Conservation (phyloP, 106 monocot species). For the Dendrobium huoshanense region DNA sequence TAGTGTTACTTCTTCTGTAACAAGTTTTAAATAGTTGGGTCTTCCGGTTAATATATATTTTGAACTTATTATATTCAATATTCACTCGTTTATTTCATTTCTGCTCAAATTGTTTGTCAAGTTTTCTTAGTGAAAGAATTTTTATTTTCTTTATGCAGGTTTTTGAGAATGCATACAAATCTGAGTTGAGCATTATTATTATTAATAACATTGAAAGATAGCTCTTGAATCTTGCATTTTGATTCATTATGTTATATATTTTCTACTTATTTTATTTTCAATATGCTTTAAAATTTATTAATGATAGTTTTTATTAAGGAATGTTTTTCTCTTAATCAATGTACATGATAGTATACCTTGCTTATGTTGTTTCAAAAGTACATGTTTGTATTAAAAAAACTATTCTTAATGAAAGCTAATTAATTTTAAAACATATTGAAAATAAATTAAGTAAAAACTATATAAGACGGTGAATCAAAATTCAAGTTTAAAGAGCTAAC, state of each 20-base stretch:
- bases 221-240: neutral
- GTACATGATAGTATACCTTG: neutral
- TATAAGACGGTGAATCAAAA: neutral
- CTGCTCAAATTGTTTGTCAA: neutral
- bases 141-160: constrained; percentile 29
- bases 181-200: constrained; percentile 81
- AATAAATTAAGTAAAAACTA: too few relatives aligned
- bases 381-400: too few relatives aligned
- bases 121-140: neutral
- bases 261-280: neutral
- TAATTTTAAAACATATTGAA: too few relatives aligned
- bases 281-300: neutral
- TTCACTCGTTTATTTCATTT: neutral
- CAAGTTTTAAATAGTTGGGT: neutral
- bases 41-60: neutral
- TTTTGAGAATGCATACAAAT: constrained; percentile 97
- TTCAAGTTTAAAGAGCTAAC: constrained; percentile 29
- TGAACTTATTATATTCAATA: neutral
- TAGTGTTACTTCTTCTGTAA: neutral
- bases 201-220: constrained; percentile 98
- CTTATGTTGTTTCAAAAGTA: neutral
- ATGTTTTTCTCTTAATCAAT: neutral
- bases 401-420: too few relatives aligned
- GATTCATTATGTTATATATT: neutral
- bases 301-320: neutral